Base-by-base conservation (phyloP, 2,329 filamentous ascomycete species). In the Chrysoporthe puriensis region DNA sequence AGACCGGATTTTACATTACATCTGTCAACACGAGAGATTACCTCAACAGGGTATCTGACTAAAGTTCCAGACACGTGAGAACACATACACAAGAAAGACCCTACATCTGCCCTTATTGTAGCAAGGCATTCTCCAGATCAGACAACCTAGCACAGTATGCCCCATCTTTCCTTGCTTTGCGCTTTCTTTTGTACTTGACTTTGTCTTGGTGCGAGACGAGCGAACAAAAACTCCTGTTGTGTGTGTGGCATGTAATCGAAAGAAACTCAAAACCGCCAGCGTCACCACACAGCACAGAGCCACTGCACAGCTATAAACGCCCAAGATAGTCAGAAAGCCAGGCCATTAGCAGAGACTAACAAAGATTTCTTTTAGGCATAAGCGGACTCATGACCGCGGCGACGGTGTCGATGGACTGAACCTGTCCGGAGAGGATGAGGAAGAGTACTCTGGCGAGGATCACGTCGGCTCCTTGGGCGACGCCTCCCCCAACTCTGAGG, bases 61-160 rank as follows among this genome's bases (percentile, higher is more conserved):
- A 32, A 54, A 54, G 16, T 78, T 84, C 79, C 87, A 97, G 94
- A 86, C 96, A 99, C 84, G 96, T 99, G 80, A 92, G 96, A 83
- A 99, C 96, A 76, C 96, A 99, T 86, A 99, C 96, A 66, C 96
- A 99, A 86, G 96, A 99, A 85, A 93, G 95, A 83, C 96, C 96
- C 74, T 99, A 99, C 82, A 91, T 96, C 78, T 99, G 96, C 88
- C 92, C 92, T 74, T 91, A 97, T 80, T 99, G 96, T 88, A 97
- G 92, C 86, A 98, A 98, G 86, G 95, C 95, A 73, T 99, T 99
- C 81, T 98, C 96, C 69, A 88, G 96, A 82, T 98, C 95, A 76
- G 96, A 99, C 84, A 99, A 99, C 80, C 91, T 99, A 81, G 96
- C 96, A 80, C 96, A 99, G 92, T 97, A 93, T 82, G 88, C 77